These are phyloP conservation scores for Yamadazyma membranifaciens DNA, from an alignment of 1,139 yeast genomes.

Conservation along the genomic window DNA sequence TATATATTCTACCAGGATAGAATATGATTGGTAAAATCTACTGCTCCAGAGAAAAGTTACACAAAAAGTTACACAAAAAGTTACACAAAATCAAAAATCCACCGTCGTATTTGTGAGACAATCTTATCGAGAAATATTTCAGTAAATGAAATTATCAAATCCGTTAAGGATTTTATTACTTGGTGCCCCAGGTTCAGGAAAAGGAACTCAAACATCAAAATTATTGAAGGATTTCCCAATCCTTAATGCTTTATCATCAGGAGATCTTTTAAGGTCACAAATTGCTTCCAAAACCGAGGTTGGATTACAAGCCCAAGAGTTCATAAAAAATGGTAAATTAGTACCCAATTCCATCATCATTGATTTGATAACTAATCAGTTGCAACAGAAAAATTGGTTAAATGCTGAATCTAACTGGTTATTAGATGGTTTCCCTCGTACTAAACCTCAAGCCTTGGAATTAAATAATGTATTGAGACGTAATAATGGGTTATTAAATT, in stretches of 20 bases:
- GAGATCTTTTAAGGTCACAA: conserved; percentile 75
- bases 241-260: conserved; percentile 67
- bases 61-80: too few species aligned
- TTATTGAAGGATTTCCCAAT: conserved; percentile 54
- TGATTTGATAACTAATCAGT: conserved; percentile 51
- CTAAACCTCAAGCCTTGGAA: conserved; percentile 61
- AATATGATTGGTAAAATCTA: too few species aligned
- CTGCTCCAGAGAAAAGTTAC: too few species aligned
- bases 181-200: conserved; percentile 96
- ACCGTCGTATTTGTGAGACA: neutral
- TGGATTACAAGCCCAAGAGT: conserved; percentile 57
- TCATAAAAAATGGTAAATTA: conserved; percentile 61
- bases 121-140: neutral
- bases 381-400: conserved; percentile 47
- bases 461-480: conserved; percentile 48
- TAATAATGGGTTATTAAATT: conserved; percentile 48
- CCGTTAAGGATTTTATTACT: conserved; percentile 69
- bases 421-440: conserved; percentile 91
- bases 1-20: too few species aligned
- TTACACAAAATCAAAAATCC: neutral
- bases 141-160: conserved; percentile 6
- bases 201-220: conserved; percentile 81
- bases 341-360: conserved; percentile 76
- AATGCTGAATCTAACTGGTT: conserved; percentile 57
- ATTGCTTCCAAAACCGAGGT: conserved; percentile 54